Percentiles rank a stretch among this genome's conserved stretches.
These are phyloP conservation scores for Gastrolobium bilobum DNA, from an alignment of 306 rosid genomes.

Conservation along the genomic window DNA sequence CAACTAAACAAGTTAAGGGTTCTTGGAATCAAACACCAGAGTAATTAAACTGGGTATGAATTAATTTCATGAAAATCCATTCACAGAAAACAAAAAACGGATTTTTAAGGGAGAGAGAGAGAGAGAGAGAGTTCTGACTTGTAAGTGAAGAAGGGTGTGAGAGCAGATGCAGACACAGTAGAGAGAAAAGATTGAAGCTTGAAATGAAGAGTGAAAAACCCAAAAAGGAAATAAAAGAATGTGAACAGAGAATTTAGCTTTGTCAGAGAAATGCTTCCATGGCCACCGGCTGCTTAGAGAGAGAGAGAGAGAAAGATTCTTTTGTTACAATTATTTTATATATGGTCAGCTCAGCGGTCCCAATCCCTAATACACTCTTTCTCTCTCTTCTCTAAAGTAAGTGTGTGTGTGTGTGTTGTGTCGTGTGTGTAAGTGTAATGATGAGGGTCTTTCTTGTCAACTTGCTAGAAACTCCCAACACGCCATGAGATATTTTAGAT, in stretches of 20 bases:
- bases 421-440: not conserved
- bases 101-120: not conserved
- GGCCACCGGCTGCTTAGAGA: constrained; percentile 47
- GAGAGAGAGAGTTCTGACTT: constrained; percentile 48
- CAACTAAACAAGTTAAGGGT: constrained; percentile 36
- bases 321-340: constrained; percentile 19
- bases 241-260: constrained; percentile 31
- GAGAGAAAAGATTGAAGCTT: constrained; percentile 35
- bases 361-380: constrained; percentile 34
- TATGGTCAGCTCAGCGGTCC: constrained; percentile 31
- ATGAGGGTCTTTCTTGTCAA: constrained; percentile 32
- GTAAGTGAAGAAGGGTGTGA: constrained; percentile 57
- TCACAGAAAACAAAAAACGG: not conserved
- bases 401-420: too few species aligned
- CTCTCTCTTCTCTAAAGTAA: not conserved
- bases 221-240: constrained; percentile 3
- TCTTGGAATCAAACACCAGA: constrained; percentile 26
- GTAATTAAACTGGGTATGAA: constrained; percentile 3
- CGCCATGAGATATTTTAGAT: not conserved
- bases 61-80: constrained; percentile 26
- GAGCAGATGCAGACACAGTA: constrained; percentile 50
- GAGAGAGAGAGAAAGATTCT: constrained; percentile 17
- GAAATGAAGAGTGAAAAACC: constrained; percentile 42
- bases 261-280: constrained; percentile 44
- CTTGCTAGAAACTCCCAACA: constrained; percentile 27